Conservation (phyloP, 371 early-diverging fungal genomes). For the Syncephalastrum sp. region DNA sequence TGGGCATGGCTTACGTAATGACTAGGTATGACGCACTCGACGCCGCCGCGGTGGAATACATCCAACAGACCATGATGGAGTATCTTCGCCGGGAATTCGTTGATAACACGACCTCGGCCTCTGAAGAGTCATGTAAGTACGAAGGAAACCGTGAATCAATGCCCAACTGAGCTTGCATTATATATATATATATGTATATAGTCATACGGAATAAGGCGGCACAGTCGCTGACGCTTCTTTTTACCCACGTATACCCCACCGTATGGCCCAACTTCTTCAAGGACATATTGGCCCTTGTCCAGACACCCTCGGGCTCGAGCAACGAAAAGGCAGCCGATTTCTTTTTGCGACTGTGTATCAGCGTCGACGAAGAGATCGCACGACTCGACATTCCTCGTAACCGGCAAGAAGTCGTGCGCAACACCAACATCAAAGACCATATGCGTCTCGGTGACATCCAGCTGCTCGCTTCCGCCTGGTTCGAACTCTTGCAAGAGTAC, state of each 20-base stretch:
- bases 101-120: conserved; percentile 44
- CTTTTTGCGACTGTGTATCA: conserved; percentile 75
- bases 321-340: conserved; percentile 73
- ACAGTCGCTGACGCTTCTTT: conserved; percentile 81
- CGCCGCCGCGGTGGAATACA: conserved; percentile 52
- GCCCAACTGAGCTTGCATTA: background rate
- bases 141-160: background rate
- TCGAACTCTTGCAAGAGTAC: conserved; percentile 61
- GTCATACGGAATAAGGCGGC: conserved; percentile 87
- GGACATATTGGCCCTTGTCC: conserved; percentile 74
- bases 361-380: conserved; percentile 92
- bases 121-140: conserved; percentile 57
- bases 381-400: conserved; percentile 72
- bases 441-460: conserved; percentile 88
- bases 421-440: conserved; percentile 84
- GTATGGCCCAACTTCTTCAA: conserved; percentile 88
- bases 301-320: conserved; percentile 34
- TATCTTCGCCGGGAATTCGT: conserved; percentile 68
- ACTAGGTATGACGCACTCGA: conserved; percentile 57
- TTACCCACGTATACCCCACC: conserved; percentile 79
- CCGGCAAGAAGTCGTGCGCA: conserved; percentile 71
- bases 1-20: background rate
- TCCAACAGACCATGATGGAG: conserved; percentile 72
- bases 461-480: conserved; percentile 77
- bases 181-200: conserved; percentile 15